A percentile compares a stretch with the other conserved stretches of the same genome.
Evolutionary conservation across 192 early-diverging fungal species (phyloP).

Genomic region (Backusella circina): DNA sequence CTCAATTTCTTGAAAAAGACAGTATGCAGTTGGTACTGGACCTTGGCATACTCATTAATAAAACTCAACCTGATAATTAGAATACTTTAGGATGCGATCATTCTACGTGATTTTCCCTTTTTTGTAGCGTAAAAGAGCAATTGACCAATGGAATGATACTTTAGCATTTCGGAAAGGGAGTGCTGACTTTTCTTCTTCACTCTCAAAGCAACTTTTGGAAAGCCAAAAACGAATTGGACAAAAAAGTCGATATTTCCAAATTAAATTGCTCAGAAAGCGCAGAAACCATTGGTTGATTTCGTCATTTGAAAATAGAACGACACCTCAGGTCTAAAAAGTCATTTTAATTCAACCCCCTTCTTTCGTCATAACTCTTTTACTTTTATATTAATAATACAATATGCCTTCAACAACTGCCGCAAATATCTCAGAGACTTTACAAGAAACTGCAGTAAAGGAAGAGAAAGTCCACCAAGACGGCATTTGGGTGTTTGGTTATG

Average conservation of each 20-base stretch:
- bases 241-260: not conserved
- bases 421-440: not conserved
- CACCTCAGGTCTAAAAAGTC: not conserved
- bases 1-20: too few relatives aligned
- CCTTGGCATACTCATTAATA: too few relatives aligned
- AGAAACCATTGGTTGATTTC: not conserved
- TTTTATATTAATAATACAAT: not conserved
- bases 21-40: too few relatives aligned
- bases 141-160: too few relatives aligned
- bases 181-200: too few relatives aligned
- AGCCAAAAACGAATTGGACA: too few relatives aligned
- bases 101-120: too few relatives aligned
- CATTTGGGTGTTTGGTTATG: slow-evolving; percentile 61
- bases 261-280: not conserved
- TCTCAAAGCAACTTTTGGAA: too few relatives aligned
- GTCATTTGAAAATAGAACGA: not conserved
- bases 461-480: slow-evolving; percentile 5
- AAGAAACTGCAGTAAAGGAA: not conserved
- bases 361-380: not conserved
- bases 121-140: too few relatives aligned
- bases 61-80: too few relatives aligned
- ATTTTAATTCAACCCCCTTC: not conserved
- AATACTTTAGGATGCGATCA: too few relatives aligned
- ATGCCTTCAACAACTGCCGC: not conserved
- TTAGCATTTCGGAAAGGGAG: too few relatives aligned